phyloP scores from a whole-genome alignment of 768 basidiomycete genomes.

The Xanthoconium stramineum region DNA sequence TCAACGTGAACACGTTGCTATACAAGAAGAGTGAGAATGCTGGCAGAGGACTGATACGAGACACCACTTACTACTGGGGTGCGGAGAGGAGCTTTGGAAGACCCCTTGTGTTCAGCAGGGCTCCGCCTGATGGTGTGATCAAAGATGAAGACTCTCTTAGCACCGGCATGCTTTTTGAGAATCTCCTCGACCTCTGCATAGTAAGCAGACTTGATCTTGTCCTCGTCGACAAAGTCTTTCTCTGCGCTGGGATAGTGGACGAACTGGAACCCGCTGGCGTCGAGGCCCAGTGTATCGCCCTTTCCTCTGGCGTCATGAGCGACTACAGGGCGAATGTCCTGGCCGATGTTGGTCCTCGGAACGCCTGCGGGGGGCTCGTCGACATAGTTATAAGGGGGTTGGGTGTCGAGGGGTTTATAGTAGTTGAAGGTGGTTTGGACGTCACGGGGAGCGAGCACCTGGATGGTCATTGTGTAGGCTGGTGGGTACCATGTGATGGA shows the following conservation, averaged over 20 bases:
- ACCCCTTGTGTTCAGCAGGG: not conserved
- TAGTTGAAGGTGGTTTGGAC: constrained; percentile 40
- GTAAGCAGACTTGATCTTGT: constrained; percentile 35
- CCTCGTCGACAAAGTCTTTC: constrained; percentile 40
- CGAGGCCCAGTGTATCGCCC: constrained; percentile 29
- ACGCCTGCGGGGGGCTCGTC: constrained; percentile 26
- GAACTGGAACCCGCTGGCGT: constrained; percentile 46
- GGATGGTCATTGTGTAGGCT: constrained; percentile 14
- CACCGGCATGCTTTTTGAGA: constrained; percentile 38
- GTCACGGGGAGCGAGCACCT: constrained; percentile 31
- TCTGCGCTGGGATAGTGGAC: constrained; percentile 31
- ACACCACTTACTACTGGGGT: constrained; percentile 33
- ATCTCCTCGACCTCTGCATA: constrained; percentile 43
- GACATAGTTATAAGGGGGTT: constrained; percentile 36
- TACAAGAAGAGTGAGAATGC: not conserved
- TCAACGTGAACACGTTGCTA: constrained; percentile 44
- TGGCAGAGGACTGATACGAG: not conserved
- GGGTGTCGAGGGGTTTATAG: constrained; percentile 23
- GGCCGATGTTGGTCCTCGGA: constrained; percentile 31
- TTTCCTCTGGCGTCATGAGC: constrained; percentile 35
- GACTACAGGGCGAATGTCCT: constrained; percentile 14
- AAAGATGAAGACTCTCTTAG: constrained; percentile 40
- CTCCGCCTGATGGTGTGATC: constrained; percentile 43
- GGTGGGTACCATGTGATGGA: not conserved
- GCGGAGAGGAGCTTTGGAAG: constrained; percentile 10